Evolutionary conservation across 1,139 yeast genomes (phyloP), one percentile per base, ranked within the genome.

Genomic region (Magnusiomyces paraingens): DNA sequence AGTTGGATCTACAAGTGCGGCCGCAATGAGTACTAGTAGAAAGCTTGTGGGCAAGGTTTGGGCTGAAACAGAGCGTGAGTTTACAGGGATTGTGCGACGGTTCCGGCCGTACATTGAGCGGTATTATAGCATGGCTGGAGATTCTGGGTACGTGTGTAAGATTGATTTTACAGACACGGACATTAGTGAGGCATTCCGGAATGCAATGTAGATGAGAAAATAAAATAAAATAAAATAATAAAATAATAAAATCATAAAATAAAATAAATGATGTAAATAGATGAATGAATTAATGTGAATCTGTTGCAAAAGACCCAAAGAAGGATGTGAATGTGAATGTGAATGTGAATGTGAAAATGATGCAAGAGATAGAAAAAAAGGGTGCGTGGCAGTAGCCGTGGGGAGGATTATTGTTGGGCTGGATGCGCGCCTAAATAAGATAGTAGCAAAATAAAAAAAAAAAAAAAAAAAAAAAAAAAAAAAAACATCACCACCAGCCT

Each of bases 41-140:
- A 66, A 65, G 32, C 68, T 81, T 17, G 66, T 74, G n/a, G 75
- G 70, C 36, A 78, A 74, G 58, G 68, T 79, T 17, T 80, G 84
- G 84, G 70, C 75, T 1, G 73, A 78, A n/a, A 62, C 78, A 8
- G 80, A 76, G 59, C 79, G 78, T 17, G 76, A 76, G 58, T 77
- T 76, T 50, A 74, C 75, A n/a, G 69, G 75, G 5, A 60, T 75
- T 14, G 72, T 75, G 49, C 62, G 73, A 59, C 69, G 73, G 46
- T 61, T 80, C 20, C 68, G 69, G 53, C 69, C 69, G 5, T 63
- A 79, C 22, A 71, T 76, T 35, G 76, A 72, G 45, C 71, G 64
- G 53, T 74, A 74, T 57, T 80, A 80, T 59, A 70, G 72, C 51
- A 78, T 76, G 35, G 55, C 62, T 12, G 64, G 62, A 18, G 63